A percentile compares a stretch with the other conserved stretches of the same genome.
Evolutionary conservation across 148 eudicot genomes (phyloP).

Genomic region (Fagopyrum homotropicum): DNA sequence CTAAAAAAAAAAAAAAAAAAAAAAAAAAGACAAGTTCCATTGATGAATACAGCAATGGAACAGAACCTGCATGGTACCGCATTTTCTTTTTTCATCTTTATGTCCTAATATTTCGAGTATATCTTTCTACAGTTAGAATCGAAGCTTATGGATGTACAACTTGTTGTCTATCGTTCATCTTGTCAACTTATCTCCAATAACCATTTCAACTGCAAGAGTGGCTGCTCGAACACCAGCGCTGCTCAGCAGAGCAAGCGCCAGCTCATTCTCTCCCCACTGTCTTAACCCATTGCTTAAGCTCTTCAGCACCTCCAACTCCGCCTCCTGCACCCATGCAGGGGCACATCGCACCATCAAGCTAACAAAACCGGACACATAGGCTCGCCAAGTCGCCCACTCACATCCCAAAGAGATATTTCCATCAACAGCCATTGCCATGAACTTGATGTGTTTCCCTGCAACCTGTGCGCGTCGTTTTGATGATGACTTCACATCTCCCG

Average conservation of each 20-base stretch:
- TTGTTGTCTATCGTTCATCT: not conserved
- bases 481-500: conserved; percentile 30
- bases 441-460: conserved; percentile 53
- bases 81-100: no score
- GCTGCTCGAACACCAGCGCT: conserved; percentile 54
- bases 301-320: conserved; percentile 55
- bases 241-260: conserved; percentile 63
- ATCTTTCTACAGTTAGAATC: no score
- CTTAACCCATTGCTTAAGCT: conserved; percentile 65
- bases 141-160: no score
- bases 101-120: no score
- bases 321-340: conserved; percentile 64
- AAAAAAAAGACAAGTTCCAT: no score
- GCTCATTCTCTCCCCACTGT: conserved; percentile 67
- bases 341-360: conserved; percentile 74
- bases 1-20: no score
- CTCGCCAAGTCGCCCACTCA: conserved; percentile 63
- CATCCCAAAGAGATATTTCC: conserved; percentile 86
- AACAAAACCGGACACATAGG: conserved; percentile 71
- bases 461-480: conserved; percentile 39
- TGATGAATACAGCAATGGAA: no score
- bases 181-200: conserved; percentile 24
- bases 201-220: conserved; percentile 85
- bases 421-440: conserved; percentile 68
- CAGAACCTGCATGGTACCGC: no score